Conservation (phyloP, 345 rosid species). For the Citrus reticulata region DNA sequence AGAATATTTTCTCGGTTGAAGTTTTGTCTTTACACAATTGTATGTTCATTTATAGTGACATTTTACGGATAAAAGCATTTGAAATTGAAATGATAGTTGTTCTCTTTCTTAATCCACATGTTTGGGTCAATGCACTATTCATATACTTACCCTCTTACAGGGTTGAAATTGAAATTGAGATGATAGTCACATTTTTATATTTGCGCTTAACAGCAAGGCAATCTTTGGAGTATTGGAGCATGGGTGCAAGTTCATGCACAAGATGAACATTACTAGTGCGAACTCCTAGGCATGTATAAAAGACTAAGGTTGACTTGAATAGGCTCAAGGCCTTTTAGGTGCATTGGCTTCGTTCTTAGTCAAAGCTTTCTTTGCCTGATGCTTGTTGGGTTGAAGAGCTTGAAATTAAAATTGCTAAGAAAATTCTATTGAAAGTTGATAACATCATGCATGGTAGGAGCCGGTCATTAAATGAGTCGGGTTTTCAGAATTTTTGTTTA, state of each 20-base stretch:
- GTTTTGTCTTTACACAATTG: not conserved
- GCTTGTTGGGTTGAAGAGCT: not conserved
- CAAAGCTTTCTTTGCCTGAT: not conserved
- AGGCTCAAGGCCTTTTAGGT: not conserved
- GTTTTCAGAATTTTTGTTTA: not conserved
- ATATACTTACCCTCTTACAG: no score
- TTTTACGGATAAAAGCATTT: no score
- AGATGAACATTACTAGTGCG: not conserved
- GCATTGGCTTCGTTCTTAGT: not conserved
- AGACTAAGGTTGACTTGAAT: not conserved
- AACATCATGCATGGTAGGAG: not conserved
- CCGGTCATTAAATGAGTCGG: not conserved
- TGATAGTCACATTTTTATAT: no score
- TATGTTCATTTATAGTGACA: not conserved
- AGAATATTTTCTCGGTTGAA: not conserved
- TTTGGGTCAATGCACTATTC: not conserved
- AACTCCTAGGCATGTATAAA: not conserved
- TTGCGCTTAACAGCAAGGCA: not conserved
- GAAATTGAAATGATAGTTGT: no score
- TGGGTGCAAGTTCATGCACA: not conserved
- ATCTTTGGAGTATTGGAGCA: not conserved
- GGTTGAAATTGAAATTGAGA: no score
- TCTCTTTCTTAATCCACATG: not conserved
- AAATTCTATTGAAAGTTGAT: not conserved
- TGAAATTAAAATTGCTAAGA: not conserved